These are phyloP conservation scores for Candida glucosophila DNA, from an alignment of 1,139 yeast species.

Conservation along the genomic window DNA sequence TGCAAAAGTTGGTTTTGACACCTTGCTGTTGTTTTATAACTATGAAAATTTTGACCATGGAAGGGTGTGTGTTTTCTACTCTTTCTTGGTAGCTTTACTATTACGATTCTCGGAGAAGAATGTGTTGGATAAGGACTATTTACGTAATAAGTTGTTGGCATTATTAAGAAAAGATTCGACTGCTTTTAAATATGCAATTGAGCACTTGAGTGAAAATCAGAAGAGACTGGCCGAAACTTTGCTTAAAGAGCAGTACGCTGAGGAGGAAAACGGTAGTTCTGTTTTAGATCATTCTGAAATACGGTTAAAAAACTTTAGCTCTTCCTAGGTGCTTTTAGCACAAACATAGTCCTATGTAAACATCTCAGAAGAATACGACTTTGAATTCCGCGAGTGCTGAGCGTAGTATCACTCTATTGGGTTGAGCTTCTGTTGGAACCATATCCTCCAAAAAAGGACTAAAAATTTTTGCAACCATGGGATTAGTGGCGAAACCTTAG, in stretches of 20 bases:
- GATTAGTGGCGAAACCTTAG: no score
- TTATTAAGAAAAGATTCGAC: conserved; percentile 42
- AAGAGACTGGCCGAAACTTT: conserved; percentile 31
- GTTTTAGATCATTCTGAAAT: conserved; percentile 16
- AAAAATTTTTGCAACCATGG: no score
- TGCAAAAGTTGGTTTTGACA: conserved; percentile 44
- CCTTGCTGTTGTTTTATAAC: conserved; percentile 41
- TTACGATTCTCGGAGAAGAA: conserved; percentile 28
- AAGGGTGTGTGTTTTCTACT: conserved; percentile 23
- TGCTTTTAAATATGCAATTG: conserved; percentile 47
- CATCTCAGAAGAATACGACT: no score
- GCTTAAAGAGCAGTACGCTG: conserved; percentile 15
- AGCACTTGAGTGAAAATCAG: conserved; percentile 27
- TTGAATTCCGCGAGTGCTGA: no score
- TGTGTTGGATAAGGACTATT: conserved; percentile 24
- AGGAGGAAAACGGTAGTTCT: conserved; percentile 3
- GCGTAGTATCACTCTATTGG: no score
- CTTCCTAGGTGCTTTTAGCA: no score
- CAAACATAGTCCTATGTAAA: no score
- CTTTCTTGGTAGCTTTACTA: conserved; percentile 44
- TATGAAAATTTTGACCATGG: conserved; percentile 18
- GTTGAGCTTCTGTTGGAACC: no score
- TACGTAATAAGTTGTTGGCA: conserved; percentile 43
- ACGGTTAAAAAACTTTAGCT: conserved; percentile 28
- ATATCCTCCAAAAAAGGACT: no score